Evolutionary conservation across 345 rosid species (phyloP).

Genomic region (Salix dunnii): DNA sequence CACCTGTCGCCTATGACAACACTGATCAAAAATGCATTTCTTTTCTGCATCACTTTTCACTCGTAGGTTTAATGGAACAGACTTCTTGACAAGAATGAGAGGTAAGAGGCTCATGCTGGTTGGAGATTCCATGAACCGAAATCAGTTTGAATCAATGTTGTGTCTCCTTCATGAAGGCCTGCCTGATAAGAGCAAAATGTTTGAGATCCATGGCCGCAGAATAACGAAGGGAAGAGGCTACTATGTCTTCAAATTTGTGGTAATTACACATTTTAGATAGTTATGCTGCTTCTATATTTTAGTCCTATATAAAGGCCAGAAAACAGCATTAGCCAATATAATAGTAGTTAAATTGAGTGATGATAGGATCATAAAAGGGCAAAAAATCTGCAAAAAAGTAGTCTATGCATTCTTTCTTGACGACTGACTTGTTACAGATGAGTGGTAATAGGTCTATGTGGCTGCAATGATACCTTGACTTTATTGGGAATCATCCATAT

Average conservation of each 20-base stretch:
- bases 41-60: conserved; percentile 35
- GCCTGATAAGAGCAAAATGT: conserved; percentile 62
- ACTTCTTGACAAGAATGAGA: conserved; percentile 76
- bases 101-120: conserved; percentile 84
- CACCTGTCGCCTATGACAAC: too few relatives aligned
- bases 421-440: not conserved
- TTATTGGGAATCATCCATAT: not conserved
- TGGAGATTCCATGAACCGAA: conserved; percentile 95
- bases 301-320: not conserved
- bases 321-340: not conserved
- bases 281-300: conserved; percentile 14
- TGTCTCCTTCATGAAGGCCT: conserved; percentile 83
- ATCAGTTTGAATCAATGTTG: conserved; percentile 86
- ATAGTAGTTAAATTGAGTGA: not conserved
- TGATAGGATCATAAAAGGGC: not conserved
- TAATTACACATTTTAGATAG: conserved; percentile 28
- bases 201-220: conserved; percentile 69
- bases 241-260: conserved; percentile 67
- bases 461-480: not conserved
- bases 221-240: conserved; percentile 89
- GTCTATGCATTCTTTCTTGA: not conserved
- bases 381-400: not conserved
- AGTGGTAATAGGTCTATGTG: not conserved
- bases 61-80: conserved; percentile 90
- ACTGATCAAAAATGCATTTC: conserved; percentile 2